Conservation (phyloP, 1,284 basidiomycete species). For the Boletus semigastroideus region DNA sequence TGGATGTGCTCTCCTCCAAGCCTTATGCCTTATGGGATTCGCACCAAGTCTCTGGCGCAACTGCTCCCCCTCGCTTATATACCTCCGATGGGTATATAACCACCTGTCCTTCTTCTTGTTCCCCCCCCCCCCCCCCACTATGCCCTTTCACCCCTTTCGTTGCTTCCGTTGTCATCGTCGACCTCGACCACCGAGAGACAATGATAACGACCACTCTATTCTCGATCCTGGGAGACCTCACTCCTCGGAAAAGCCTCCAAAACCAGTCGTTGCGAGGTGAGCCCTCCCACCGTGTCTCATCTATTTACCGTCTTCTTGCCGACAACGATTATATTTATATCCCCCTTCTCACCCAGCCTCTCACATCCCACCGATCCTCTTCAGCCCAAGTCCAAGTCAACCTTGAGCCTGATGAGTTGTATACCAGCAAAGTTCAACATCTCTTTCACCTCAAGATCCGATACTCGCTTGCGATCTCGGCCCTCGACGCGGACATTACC, state of each 20-base stretch:
- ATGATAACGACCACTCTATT: constrained; percentile 28
- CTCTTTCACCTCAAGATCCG: constrained; percentile 15
- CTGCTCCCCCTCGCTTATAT: background rate
- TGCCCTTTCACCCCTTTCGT: constrained; percentile 22
- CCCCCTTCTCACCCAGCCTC: constrained; percentile 15
- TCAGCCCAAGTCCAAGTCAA: constrained; percentile 6
- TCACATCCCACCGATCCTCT: background rate
- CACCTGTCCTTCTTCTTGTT: too few species aligned
- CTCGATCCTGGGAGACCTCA: constrained; percentile 10
- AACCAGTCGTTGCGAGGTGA: constrained; percentile 13
- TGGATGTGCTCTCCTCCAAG: background rate
- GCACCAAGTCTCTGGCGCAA: constrained; percentile 1
- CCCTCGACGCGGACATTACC: constrained; percentile 17
- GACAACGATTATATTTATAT: too few species aligned
- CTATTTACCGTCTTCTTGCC: background rate
- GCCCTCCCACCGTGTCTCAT: constrained; percentile 3
- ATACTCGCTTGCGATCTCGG: constrained; percentile 6
- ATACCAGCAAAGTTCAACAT: constrained; percentile 30
- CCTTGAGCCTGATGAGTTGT: constrained; percentile 30
- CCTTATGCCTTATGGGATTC: constrained; percentile 30
- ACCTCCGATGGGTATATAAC: too few species aligned
- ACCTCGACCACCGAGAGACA: constrained; percentile 13
- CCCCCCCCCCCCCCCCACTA: background rate
- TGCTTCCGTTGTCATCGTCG: constrained; percentile 21
- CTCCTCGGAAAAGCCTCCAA: constrained; percentile 5